Conservation (phyloP, 2,329 filamentous ascomycete genomes). For the Didymella pomorum region DNA sequence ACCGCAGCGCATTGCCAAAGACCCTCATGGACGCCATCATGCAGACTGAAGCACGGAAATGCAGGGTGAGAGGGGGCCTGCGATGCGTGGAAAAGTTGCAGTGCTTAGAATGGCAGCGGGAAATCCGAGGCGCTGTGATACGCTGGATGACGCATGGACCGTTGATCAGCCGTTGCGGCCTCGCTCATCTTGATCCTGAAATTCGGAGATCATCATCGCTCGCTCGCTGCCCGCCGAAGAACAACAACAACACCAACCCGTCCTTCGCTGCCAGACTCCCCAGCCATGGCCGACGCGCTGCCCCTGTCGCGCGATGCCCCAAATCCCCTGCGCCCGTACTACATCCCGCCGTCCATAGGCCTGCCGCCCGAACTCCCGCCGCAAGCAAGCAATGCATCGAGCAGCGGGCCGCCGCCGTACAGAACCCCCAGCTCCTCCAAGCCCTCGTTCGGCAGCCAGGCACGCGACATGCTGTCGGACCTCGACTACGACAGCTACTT, state of each 20-base stretch:
- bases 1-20: slow-evolving; percentile 17
- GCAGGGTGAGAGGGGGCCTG: background rate
- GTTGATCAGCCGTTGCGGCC: background rate
- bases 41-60: background rate
- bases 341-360: slow-evolving; percentile 73
- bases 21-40: slow-evolving; percentile 28
- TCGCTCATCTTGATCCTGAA: background rate
- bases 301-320: slow-evolving; percentile 57
- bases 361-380: slow-evolving; percentile 58
- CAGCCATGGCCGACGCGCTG: slow-evolving; percentile 39
- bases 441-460: slow-evolving; percentile 66
- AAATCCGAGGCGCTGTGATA: slow-evolving; percentile 18
- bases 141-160: slow-evolving; percentile 17
- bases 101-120: slow-evolving; percentile 12
- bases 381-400: background rate
- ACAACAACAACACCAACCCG: background rate
- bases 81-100: slow-evolving; percentile 8
- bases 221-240: background rate
- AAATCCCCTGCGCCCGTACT: slow-evolving; percentile 75
- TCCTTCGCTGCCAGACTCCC: background rate
- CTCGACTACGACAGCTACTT: slow-evolving; percentile 92
- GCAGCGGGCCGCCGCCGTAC: slow-evolving; percentile 42
- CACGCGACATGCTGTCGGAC: slow-evolving; percentile 86
- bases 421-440: slow-evolving; percentile 48
- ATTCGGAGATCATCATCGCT: slow-evolving; percentile 1